phyloP scores from a whole-genome alignment of 2,329 filamentous ascomycete genomes.

The Bertia moriformis region DNA sequence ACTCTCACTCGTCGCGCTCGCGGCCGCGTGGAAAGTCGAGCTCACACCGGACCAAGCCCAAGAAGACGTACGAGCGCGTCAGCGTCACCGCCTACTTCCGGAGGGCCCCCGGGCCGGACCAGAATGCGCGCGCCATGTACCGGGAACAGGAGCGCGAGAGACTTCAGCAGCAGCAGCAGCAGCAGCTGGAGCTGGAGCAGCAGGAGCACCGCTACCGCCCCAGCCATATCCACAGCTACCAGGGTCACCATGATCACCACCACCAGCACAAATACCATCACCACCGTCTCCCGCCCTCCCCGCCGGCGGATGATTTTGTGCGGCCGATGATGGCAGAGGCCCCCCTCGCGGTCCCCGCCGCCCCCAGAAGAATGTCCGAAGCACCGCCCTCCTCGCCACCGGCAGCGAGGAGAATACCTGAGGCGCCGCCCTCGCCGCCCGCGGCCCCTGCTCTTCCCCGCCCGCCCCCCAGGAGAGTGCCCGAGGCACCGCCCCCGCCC shows the following conservation, averaged over 20 bases:
- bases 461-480: not conserved
- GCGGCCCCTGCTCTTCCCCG: not conserved
- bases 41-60: conserved; percentile 8
- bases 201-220: not conserved
- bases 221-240: too few species aligned
- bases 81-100: conserved; percentile 31
- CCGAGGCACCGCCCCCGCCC: too few species aligned
- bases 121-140: conserved; percentile 13
- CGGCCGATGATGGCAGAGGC: too few species aligned
- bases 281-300: not conserved
- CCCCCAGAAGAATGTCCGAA: not conserved
- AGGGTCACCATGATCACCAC: too few species aligned
- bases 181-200: too few species aligned
- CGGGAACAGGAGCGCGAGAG: conserved; percentile 4
- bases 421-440: too few species aligned
- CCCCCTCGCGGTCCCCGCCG: too few species aligned
- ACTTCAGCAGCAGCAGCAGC: conserved; percentile 1
- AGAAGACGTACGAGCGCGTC: conserved; percentile 18
- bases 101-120: conserved; percentile 17
- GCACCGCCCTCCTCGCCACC: too few species aligned
- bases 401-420: too few species aligned
- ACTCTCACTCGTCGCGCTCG: not conserved
- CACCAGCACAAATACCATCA: too few species aligned
- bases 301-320: too few species aligned
- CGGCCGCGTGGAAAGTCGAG: conserved; percentile 6